A percentile compares a stretch with the other conserved stretches of the same genome.
Evolutionary conservation across 495 filamentous ascomycete species (phyloP).

Genomic region (Xylaria intraflava): DNA sequence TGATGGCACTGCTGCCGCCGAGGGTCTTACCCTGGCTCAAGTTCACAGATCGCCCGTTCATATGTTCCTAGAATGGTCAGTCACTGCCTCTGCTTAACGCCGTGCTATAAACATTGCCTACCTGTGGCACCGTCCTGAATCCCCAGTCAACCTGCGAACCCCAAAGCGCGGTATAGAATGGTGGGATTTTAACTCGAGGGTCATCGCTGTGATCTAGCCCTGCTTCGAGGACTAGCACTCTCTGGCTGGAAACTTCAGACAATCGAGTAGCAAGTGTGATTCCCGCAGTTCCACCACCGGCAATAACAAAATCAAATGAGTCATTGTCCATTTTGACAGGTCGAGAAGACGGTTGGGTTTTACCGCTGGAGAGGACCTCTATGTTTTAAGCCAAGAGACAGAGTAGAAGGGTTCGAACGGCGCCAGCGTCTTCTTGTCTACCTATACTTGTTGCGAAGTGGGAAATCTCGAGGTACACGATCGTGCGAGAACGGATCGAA

Average conservation of each 20-base stretch:
- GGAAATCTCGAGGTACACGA: too few relatives aligned
- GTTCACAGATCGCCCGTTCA: conserved; percentile 22
- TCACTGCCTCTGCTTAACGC: conserved; percentile 3
- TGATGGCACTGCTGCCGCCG: conserved; percentile 51
- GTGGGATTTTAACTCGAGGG: conserved; percentile 4
- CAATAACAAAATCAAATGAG: conserved; percentile 33
- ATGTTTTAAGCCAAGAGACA: too few relatives aligned
- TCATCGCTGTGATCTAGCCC: conserved; percentile 24
- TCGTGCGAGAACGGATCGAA: too few relatives aligned
- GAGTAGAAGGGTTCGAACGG: too few relatives aligned
- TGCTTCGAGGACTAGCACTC: conserved; percentile 45
- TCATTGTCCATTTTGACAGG: not conserved
- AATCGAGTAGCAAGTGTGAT: conserved; percentile 43
- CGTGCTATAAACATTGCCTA: conserved; percentile 17
- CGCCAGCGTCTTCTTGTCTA: too few relatives aligned
- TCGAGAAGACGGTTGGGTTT: too few relatives aligned
- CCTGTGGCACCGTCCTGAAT: conserved; percentile 43
- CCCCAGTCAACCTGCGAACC: conserved; percentile 34
- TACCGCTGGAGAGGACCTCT: too few relatives aligned
- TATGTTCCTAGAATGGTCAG: conserved; percentile 14
- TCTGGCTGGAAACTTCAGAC: conserved; percentile 36
- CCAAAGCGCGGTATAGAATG: conserved; percentile 1
- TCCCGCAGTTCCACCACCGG: conserved; percentile 44
- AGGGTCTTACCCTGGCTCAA: conserved; percentile 47
- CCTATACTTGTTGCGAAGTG: too few relatives aligned